These are phyloP conservation scores for Tuber brumale DNA, from an alignment of 495 filamentous ascomycete genomes.

Conservation along the genomic window DNA sequence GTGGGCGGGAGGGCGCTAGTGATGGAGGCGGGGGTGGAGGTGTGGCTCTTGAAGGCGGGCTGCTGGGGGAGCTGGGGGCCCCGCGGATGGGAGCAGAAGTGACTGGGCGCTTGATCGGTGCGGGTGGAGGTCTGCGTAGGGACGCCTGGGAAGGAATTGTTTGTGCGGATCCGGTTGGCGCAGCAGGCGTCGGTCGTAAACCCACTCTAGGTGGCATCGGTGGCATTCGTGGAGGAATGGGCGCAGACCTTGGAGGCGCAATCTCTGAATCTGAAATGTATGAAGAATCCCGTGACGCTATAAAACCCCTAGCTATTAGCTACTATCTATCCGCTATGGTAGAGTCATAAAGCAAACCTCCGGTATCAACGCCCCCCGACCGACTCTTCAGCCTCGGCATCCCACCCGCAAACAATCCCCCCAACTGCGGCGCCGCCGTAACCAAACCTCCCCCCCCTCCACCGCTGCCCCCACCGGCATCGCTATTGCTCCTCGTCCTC, in stretches of 20 bases:
- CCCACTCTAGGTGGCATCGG: constrained; percentile 46
- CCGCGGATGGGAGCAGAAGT: constrained; percentile 43
- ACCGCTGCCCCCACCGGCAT: constrained; percentile 44
- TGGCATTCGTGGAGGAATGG: constrained; percentile 52
- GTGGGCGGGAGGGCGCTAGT: constrained; percentile 44
- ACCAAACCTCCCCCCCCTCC: constrained; percentile 43
- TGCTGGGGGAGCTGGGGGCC: constrained; percentile 44
- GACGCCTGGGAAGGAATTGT: constrained; percentile 43
- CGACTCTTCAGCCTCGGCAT: constrained; percentile 92
- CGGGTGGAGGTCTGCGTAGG: constrained; percentile 50
- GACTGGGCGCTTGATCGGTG: constrained; percentile 41
- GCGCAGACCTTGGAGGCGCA: constrained; percentile 51
- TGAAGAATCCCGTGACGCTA: constrained; percentile 64
- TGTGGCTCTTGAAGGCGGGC: constrained; percentile 45
- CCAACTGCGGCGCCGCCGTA: constrained; percentile 70
- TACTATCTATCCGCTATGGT: constrained; percentile 1
- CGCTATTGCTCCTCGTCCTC: constrained; percentile 43
- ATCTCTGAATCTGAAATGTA: constrained; percentile 68
- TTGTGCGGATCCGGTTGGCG: constrained; percentile 41
- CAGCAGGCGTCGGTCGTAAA: constrained; percentile 15
- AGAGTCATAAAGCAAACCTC: constrained; percentile 48
- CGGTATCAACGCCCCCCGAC: constrained; percentile 79
- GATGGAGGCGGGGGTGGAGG: constrained; percentile 47
- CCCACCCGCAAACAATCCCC: constrained; percentile 82
- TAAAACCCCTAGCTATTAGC: constrained; percentile 36